Evolutionary conservation across 495 filamentous ascomycete genomes (phyloP).

Genomic region (Aspergillus kassunensis): DNA sequence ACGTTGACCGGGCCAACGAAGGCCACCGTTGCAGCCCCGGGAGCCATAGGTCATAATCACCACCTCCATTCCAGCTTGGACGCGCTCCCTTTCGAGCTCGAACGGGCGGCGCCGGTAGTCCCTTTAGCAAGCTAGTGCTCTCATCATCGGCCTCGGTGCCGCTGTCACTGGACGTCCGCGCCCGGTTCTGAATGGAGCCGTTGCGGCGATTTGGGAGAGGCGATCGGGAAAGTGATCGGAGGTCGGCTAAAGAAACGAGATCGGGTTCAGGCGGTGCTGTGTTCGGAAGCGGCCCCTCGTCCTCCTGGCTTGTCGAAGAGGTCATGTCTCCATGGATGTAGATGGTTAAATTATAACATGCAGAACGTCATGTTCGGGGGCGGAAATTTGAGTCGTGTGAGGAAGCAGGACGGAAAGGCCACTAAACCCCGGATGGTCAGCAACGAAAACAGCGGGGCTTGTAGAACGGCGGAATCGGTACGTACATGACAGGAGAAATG

Average conservation of each 20-base stretch:
- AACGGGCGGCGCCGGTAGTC: conserved; percentile 69
- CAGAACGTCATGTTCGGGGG: conserved; percentile 28
- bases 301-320: conserved; percentile 34
- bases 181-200: conserved; percentile 28
- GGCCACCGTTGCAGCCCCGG: conserved; percentile 35
- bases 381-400: not conserved
- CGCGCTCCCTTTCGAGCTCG: conserved; percentile 71
- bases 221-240: conserved; percentile 62
- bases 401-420: conserved; percentile 1
- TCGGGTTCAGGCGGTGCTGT: conserved; percentile 24
- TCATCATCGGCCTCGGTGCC: conserved; percentile 93
- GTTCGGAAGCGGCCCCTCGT: conserved; percentile 27
- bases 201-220: conserved; percentile 71
- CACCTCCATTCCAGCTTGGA: conserved; percentile 44
- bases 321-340: conserved; percentile 39
- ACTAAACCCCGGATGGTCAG: conserved; percentile 5
- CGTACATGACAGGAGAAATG: conserved; percentile 1
- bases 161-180: conserved; percentile 71
- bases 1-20: conserved; percentile 30
- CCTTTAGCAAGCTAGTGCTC: conserved; percentile 63
- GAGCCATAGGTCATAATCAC: conserved; percentile 33
- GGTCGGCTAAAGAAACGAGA: conserved; percentile 18
- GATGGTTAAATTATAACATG: conserved; percentile 18
- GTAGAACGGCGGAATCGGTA: conserved; percentile 6
- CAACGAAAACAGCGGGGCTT: not conserved